Evolutionary conservation across 305 asterid species (phyloP).

Genomic region (Salvia sclarea): DNA sequence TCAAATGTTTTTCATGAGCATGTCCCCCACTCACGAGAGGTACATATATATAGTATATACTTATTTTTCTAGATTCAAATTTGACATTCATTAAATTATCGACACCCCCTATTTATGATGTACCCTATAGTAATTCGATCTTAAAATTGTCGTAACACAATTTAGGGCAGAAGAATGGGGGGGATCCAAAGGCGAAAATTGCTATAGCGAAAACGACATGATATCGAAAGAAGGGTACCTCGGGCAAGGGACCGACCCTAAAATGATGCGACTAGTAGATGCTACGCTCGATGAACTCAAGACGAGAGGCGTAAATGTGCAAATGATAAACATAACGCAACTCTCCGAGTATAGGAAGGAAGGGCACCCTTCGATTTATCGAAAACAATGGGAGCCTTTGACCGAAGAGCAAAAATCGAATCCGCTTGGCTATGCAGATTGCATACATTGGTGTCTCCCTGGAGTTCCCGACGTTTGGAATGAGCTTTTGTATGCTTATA

Average conservation of each 20-base stretch:
- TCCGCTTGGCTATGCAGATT: conserved; percentile 61
- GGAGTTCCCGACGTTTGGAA: conserved; percentile 89
- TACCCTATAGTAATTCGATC: too few species aligned
- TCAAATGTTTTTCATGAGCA: conserved; percentile 66
- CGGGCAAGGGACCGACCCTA: conserved; percentile 68
- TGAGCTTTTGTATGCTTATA: conserved; percentile 63
- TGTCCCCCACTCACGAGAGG: conserved; percentile 93
- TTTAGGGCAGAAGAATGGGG: conserved; percentile 89
- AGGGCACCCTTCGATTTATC: conserved; percentile 68
- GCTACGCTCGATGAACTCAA: conserved; percentile 44
- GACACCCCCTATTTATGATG: too few species aligned
- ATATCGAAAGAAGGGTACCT: conserved; percentile 52
- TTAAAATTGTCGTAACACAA: neutral
- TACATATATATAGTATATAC: conserved; percentile 17
- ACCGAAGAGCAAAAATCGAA: conserved; percentile 48
- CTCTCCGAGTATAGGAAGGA: conserved; percentile 73
- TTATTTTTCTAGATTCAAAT: too few species aligned
- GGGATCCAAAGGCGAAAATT: conserved; percentile 49
- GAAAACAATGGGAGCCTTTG: conserved; percentile 71
- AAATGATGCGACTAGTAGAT: conserved; percentile 76
- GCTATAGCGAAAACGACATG: conserved; percentile 56
- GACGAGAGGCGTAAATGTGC: conserved; percentile 56
- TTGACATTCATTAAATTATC: too few species aligned
- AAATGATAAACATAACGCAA: conserved; percentile 71
- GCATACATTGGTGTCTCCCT: conserved; percentile 83